These are phyloP conservation scores for Breynia disticha DNA, from an alignment of 441 rosid genomes.

Conservation along the genomic window DNA sequence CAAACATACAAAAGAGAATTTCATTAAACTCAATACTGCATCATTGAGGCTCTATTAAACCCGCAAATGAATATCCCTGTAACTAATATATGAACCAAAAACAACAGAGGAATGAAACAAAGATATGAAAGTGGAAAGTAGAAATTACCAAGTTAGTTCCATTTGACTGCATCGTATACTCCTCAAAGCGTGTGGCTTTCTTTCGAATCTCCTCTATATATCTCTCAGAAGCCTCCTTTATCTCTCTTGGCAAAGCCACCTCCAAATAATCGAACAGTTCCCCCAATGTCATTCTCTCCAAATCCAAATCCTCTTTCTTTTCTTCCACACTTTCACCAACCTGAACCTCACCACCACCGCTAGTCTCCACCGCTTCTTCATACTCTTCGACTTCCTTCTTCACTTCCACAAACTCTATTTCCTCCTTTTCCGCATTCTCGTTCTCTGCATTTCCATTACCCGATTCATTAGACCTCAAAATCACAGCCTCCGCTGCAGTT, in stretches of 20 bases:
- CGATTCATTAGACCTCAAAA: background rate
- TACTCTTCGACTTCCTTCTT: background rate
- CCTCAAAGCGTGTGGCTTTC: constrained; percentile 29
- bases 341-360: constrained; percentile 9
- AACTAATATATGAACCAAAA: too few relatives aligned
- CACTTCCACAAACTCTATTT: background rate
- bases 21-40: too few relatives aligned
- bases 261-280: constrained; percentile 50
- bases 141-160: background rate
- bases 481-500: background rate
- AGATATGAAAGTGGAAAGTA: too few relatives aligned
- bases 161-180: constrained; percentile 37
- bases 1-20: too few relatives aligned
- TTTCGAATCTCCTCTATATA: constrained; percentile 40
- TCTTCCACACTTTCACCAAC: too few relatives aligned
- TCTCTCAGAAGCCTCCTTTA: constrained; percentile 37
- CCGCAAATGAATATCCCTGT: too few relatives aligned
- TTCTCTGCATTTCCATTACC: background rate
- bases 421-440: background rate
- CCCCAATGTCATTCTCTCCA: constrained; percentile 35
- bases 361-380: background rate
- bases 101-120: too few relatives aligned
- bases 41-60: too few relatives aligned
- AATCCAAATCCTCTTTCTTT: constrained; percentile 17
- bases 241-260: constrained; percentile 31